phyloP scores from a whole-genome alignment of 208 protist genomes.

The Naegleria fowleri region DNA sequence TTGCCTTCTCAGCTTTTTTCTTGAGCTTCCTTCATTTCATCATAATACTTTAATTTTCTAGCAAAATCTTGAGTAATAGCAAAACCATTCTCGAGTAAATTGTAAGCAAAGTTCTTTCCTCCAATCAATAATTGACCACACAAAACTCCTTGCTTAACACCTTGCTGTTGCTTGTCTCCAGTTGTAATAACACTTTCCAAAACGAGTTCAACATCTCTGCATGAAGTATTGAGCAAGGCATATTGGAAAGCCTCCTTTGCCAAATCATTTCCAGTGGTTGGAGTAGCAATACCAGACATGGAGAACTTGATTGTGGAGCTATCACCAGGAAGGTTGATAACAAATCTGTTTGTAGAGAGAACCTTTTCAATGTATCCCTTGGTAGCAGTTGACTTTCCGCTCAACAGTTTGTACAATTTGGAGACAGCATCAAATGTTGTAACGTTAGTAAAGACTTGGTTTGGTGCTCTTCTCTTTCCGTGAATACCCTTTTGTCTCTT shows the following conservation, averaged over 20 bases:
- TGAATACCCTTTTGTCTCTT: conserved; percentile 18
- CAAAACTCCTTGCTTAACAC: neutral
- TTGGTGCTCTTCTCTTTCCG: neutral
- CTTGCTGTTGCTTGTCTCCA: too few relatives aligned
- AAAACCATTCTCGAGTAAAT: neutral
- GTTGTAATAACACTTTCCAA: neutral
- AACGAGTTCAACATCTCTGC: conserved; percentile 44
- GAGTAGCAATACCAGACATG: conserved; percentile 35
- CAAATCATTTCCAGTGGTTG: conserved; percentile 42
- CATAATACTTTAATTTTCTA: neutral
- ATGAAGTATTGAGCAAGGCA: conserved; percentile 14
- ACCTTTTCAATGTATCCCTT: conserved; percentile 49
- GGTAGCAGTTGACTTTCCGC: conserved; percentile 7
- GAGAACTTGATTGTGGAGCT: conserved; percentile 46
- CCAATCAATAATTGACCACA: neutral
- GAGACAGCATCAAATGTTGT: neutral
- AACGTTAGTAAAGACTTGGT: neutral
- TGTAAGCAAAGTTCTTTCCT: neutral
- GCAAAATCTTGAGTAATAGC: neutral
- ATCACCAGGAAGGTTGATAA: conserved; percentile 52
- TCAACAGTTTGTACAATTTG: conserved; percentile 33
- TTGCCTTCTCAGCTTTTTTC: neutral
- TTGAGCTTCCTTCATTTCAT: neutral
- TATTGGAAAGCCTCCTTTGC: neutral
- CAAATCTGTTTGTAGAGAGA: conserved; percentile 47